Evolutionary conservation across 495 filamentous ascomycete genomes (phyloP).

Genomic region (Aspergillus conjunctus): DNA sequence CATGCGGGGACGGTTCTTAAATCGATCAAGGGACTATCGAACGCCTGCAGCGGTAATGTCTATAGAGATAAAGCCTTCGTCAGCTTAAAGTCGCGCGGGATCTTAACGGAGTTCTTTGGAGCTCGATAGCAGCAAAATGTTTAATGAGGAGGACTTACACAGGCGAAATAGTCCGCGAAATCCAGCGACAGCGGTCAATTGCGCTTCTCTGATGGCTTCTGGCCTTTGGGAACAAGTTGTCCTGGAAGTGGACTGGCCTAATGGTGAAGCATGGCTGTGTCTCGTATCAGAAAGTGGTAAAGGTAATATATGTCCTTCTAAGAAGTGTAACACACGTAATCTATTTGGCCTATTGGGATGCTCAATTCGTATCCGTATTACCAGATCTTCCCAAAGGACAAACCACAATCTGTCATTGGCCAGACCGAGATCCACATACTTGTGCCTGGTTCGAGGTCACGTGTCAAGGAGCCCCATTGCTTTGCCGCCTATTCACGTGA

Average conservation of each 20-base stretch:
- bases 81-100: not conserved
- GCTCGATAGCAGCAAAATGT: not conserved
- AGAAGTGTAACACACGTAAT: slow-evolving; percentile 17
- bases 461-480: slow-evolving; percentile 17
- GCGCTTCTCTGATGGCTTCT: slow-evolving; percentile 9
- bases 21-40: slow-evolving; percentile 14
- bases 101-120: not conserved
- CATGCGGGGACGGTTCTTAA: slow-evolving; percentile 26
- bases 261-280: slow-evolving; percentile 6
- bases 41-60: slow-evolving; percentile 2
- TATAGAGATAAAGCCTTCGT: not conserved
- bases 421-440: not conserved
- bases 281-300: not conserved
- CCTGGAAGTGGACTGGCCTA: slow-evolving; percentile 23
- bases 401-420: slow-evolving; percentile 45
- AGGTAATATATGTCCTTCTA: not conserved
- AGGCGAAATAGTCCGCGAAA: slow-evolving; percentile 1
- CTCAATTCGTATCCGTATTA: slow-evolving; percentile 26
- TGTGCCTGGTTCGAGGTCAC: slow-evolving; percentile 20
- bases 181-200: slow-evolving; percentile 13
- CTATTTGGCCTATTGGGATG: slow-evolving; percentile 1
- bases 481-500: slow-evolving; percentile 29
- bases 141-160: not conserved
- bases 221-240: slow-evolving; percentile 29
- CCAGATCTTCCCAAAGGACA: slow-evolving; percentile 35